Conservation (phyloP, 352 stramenopile genomes). For the Thalassiosira livingstoniorum region DNA sequence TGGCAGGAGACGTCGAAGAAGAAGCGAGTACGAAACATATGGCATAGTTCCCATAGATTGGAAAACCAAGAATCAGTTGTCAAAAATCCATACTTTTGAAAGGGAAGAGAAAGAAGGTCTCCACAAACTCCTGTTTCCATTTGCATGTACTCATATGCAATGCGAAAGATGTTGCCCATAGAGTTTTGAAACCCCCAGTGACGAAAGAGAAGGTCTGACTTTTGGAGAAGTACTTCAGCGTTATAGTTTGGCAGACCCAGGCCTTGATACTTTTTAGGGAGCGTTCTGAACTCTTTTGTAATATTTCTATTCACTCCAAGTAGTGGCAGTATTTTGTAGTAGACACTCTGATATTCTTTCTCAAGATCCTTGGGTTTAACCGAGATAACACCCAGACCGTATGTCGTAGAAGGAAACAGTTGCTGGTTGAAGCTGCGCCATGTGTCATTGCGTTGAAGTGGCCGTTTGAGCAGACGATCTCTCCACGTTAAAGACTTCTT, state of each 20-base stretch:
- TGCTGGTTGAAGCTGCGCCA: neutral
- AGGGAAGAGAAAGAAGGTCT: neutral
- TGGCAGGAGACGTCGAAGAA: neutral
- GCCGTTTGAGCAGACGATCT: neutral
- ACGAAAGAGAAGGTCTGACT: neutral
- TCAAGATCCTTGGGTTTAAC: neutral
- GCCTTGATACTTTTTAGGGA: slow-evolving; percentile 23
- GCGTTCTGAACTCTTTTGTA: neutral
- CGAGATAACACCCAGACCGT: neutral
- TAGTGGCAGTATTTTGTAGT: neutral
- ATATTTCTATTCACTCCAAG: slow-evolving; percentile 8
- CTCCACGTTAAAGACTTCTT: slow-evolving; percentile 21
- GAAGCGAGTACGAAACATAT: neutral
- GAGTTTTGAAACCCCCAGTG: neutral
- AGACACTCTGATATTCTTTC: neutral
- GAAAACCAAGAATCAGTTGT: slow-evolving; percentile 30
- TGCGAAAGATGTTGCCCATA: neutral
- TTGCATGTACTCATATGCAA: slow-evolving; percentile 20
- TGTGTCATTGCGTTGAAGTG: neutral
- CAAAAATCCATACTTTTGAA: neutral
- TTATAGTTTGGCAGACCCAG: slow-evolving; percentile 26
- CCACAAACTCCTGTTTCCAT: slow-evolving; percentile 6
- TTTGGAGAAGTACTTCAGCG: slow-evolving; percentile 9
- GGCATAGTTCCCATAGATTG: neutral
- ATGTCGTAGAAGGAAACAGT: neutral